Conservation (phyloP, 164 flowering plant genomes). For the Tetracentron sinense region DNA sequence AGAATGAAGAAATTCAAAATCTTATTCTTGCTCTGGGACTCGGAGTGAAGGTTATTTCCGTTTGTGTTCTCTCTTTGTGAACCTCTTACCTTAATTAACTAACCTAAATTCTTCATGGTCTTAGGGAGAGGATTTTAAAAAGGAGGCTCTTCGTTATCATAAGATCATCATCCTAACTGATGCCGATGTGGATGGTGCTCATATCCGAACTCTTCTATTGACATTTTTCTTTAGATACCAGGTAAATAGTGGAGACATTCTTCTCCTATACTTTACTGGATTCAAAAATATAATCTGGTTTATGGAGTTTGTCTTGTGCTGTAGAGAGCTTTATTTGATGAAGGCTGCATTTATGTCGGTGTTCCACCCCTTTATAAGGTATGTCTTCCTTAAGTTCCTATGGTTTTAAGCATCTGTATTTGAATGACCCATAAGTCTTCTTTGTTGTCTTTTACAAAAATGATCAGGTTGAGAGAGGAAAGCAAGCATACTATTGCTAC, state of each 20-base stretch:
- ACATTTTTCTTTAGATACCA: conserved; percentile 98
- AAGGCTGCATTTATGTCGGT: conserved; percentile 93
- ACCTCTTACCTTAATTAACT: conserved; percentile 2
- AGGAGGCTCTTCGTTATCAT: conserved; percentile 89
- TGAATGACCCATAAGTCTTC: background rate
- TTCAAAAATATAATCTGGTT: conserved; percentile 4
- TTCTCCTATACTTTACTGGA: background rate
- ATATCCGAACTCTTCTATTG: conserved; percentile 84
- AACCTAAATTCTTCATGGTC: conserved; percentile 4
- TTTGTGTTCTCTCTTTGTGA: conserved; percentile 2
- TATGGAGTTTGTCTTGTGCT: conserved; percentile 11
- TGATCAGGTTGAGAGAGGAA: conserved; percentile 88
- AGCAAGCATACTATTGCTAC: conserved; percentile 78
- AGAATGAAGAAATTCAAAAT: conserved; percentile 92
- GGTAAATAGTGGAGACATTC: conserved; percentile 36
- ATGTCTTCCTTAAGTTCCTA: background rate
- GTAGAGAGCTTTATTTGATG: conserved; percentile 93
- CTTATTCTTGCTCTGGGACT: conserved; percentile 88
- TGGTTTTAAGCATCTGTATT: background rate
- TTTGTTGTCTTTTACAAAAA: background rate
- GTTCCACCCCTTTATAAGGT: conserved; percentile 98
- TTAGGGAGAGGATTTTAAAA: conserved; percentile 93
- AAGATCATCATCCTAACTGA: conserved; percentile 93
- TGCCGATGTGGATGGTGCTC: conserved; percentile 99
- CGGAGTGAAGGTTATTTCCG: conserved; percentile 76